These are phyloP conservation scores for Sporothrix euskadiensis DNA, from an alignment of 2,329 filamentous ascomycete species.

Conservation along the genomic window DNA sequence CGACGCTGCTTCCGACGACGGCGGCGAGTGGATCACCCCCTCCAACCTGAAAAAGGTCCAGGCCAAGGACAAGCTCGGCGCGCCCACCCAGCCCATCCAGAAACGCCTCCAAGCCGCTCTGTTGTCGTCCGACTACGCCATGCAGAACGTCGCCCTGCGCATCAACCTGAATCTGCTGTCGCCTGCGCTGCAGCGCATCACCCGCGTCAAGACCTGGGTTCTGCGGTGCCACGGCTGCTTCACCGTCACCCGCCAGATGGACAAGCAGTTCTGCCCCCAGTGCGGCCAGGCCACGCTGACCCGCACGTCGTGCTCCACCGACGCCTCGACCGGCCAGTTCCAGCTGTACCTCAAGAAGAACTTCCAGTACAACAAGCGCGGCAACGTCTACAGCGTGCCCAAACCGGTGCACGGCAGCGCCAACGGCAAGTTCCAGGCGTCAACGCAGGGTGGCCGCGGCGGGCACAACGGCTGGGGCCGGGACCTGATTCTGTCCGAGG, in stretches of 20 bases:
- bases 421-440: constrained; percentile 69
- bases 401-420: constrained; percentile 81
- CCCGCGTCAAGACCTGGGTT: constrained; percentile 82
- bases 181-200: constrained; percentile 80
- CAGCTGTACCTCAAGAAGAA: constrained; percentile 87
- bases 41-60: constrained; percentile 86
- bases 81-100: constrained; percentile 53
- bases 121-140: constrained; percentile 92
- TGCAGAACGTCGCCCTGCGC: constrained; percentile 94
- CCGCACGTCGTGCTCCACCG: constrained; percentile 81
- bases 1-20: constrained; percentile 39
- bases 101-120: constrained; percentile 81
- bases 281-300: constrained; percentile 88
- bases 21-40: constrained; percentile 86
- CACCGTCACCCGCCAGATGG: constrained; percentile 76
- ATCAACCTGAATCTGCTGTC: constrained; percentile 73
- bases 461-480: constrained; percentile 87
- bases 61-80: constrained; percentile 60
- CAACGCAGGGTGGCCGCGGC: constrained; percentile 52
- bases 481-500: constrained; percentile 82
- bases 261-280: constrained; percentile 85
- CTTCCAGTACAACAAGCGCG: constrained; percentile 93
- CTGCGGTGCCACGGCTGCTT: constrained; percentile 95
- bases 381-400: constrained; percentile 88
- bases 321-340: constrained; percentile 71